These are phyloP conservation scores for Backusella liffmaniae DNA, from an alignment of 192 early-diverging fungal species.

Conservation along the genomic window DNA sequence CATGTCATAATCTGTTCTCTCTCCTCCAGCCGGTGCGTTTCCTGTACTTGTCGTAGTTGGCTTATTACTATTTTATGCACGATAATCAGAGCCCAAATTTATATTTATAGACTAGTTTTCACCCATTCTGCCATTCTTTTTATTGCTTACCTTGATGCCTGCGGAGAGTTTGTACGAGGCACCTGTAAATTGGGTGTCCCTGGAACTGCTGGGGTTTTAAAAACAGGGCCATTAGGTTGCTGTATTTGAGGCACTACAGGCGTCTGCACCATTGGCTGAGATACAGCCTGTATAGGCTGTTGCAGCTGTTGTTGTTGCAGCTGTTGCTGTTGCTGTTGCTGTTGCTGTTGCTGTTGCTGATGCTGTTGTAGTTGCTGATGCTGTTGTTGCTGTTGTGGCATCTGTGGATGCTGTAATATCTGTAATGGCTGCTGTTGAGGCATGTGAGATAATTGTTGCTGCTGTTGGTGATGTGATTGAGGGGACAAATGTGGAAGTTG, in stretches of 20 bases:
- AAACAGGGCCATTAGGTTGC: neutral
- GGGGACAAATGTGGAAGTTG: neutral
- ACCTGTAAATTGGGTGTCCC: constrained; percentile 32
- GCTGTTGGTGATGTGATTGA: neutral
- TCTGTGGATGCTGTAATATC: neutral
- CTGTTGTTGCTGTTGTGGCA: neutral
- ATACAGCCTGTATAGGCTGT: neutral
- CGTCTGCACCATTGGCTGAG: neutral
- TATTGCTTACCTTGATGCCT: neutral
- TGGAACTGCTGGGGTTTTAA: constrained; percentile 26
- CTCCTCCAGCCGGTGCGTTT: constrained; percentile 14
- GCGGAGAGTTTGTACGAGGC: constrained; percentile 12
- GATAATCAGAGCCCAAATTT: neutral
- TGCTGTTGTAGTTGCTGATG: neutral
- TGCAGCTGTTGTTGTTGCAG: neutral
- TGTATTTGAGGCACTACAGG: neutral
- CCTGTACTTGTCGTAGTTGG: constrained; percentile 19
- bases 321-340: neutral
- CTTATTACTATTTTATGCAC: neutral
- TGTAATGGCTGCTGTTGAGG: neutral
- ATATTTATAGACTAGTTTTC: neutral
- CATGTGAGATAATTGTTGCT: neutral
- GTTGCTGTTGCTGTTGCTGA: neutral
- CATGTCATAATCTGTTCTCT: constrained; percentile 50
- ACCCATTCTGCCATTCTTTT: neutral